Evolutionary conservation across 257 asterid genomes (phyloP), one percentile per base, ranked within the genome.

Genomic region (Solanum arcanum): DNA sequence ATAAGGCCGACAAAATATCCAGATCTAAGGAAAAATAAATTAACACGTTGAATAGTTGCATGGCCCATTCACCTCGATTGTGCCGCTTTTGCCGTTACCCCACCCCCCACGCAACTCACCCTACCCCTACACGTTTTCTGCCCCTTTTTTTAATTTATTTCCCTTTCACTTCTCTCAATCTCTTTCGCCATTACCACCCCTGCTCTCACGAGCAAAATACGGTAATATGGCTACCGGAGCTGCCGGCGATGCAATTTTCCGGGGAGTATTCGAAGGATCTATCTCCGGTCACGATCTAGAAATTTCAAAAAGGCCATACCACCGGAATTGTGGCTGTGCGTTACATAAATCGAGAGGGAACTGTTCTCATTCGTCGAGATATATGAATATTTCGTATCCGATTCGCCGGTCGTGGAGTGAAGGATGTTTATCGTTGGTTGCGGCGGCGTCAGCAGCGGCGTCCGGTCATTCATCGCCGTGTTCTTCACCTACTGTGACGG

Each of bases 391-490:
- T 20, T 90, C 95, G 1, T 95, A 92, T 82, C 98, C 95, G 3
- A 80, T 94, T 3, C 78, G 93, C 59, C 88, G 96, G 46, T 84
- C 96, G 20, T 94, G 98, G 97, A 94, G 98, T 87, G 96, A 92
- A 78, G 87, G 96, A 2, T 90, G 90, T 3, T 87, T 94, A 44
- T 84, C 94, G 6, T 49, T 93, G 77, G 41, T 80, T 9, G 89
- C 92, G 89, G 90, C 84, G 33, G 9, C 78, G 86, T 72, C 70
- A 5, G 89, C 92, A 91, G 90, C 84, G 33, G 9, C 78, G 86
- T 72, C 70, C 93, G 68, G 68, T 6, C 42, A 47, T 80, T 46
- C 84, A 10, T 93, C 93, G 70, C 91, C 93, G 13, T 88, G 89
- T 77, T 87, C 94, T 87, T 87, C 96, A 16, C 89, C 96, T 29